These are phyloP conservation scores for Eucalyptus microcorys DNA, from an alignment of 345 rosid genomes.

Conservation along the genomic window DNA sequence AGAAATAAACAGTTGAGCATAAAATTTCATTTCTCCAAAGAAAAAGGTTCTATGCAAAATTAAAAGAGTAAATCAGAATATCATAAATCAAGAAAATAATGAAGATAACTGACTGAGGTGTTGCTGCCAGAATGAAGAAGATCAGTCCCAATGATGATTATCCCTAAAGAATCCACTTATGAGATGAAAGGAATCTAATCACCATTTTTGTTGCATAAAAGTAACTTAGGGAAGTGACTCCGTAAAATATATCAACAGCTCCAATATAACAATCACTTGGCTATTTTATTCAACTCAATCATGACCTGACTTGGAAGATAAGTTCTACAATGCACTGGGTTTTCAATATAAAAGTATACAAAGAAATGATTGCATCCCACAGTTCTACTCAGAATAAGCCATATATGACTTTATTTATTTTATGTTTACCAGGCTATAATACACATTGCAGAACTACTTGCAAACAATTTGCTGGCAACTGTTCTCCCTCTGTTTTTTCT, in stretches of 20 bases:
- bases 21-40: background rate
- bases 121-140: background rate
- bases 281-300: background rate
- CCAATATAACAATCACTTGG: background rate
- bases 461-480: background rate
- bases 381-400: background rate
- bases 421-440: background rate
- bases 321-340: background rate
- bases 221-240: background rate
- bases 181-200: background rate
- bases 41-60: background rate
- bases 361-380: background rate
- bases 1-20: background rate
- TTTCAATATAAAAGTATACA: background rate
- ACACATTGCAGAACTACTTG: background rate
- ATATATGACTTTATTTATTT: background rate
- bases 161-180: background rate
- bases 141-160: background rate
- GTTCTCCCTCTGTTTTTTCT: background rate
- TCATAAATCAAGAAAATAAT: background rate
- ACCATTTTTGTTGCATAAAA: background rate
- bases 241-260: background rate
- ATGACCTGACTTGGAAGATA: background rate
- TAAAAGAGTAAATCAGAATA: background rate
- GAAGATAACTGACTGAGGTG: background rate